Base-by-base conservation (phyloP, 495 filamentous ascomycete species). In the Lasiosphaeria miniovina region DNA sequence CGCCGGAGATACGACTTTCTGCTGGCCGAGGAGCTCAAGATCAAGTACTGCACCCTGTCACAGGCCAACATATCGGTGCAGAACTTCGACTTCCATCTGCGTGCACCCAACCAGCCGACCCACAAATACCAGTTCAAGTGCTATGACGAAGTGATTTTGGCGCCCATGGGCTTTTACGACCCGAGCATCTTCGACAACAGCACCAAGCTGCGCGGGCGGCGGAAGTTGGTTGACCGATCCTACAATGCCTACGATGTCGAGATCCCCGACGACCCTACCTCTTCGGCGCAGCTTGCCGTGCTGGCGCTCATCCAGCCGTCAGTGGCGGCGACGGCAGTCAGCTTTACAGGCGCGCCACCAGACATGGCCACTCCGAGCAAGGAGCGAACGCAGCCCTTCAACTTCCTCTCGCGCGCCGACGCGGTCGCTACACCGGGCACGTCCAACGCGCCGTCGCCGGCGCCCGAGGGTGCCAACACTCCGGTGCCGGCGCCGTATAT, bases 1-100 rank as follows among this genome's bases (percentile, higher is more conserved):
- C 86, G 86, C 74, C 85, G 91, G 32, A 80, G 94, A 41, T 93
- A 97, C 65, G 94, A 98, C 68, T 98, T 92, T 63, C 73, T 98
- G 43, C 76, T 98, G 11, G 94, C 93, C 0, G 94, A 98, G 70
- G 95, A 98, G 75, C 76, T 98, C 49, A 98, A 98, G 74, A 88
- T 84, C 65, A 95, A 90, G 61, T 85, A 88, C 66, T 93, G 90
- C 68, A 94, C 91, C 0, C 85, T 97, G 81, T 86, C 87, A 14
- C 91, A 96, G 71, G 84, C 83, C 10, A 88, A 90, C 57, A 86
- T 98, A 51, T 88, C 85, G 38, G 89, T 93, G 2, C 87, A 93
- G 69, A 78, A 86, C 17, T 88, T 80, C 71, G 86, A 94, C 64
- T 97, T 98, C 69, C 90, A 96, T 69, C 81, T 98, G 11, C 87